Evolutionary conservation across 2,329 filamentous ascomycete genomes (phyloP), one percentile per base, ranked within the genome.

Genomic region (Tolypocladium album): DNA sequence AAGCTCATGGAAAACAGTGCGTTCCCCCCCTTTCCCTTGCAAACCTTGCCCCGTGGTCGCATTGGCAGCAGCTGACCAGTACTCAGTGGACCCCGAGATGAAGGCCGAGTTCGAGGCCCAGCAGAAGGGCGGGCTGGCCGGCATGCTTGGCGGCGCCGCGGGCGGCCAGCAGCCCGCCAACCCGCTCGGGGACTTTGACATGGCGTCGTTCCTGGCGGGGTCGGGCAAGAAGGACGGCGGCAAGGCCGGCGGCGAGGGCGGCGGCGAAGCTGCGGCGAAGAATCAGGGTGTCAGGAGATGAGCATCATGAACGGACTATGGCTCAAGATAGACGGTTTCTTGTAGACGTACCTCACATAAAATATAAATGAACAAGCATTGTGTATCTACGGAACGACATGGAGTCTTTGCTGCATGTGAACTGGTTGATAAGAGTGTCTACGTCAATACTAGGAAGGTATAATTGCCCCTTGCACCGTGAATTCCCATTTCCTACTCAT

Each of bases 1-100:
- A 94, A 97, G 74, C 75, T 99, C 60, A 86, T 97, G 78, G 92
- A 97, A 58, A 97, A 94, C 72, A 96, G 92, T 97, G 84, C 64
- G 90, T 45, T 83, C 22, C 31, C 27, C 5, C 13, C 12, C n/a
- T n/a, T 27, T 43, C 17, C 34, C 22, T 6, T 11, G 8, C 20
- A 22, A 38, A 22, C 42, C 27, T 31, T 31, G 27, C 24, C 55
- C 27, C 38, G 43, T 55, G 8, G 34, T 31, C 27, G 56, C 39
- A 53, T 31, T 31, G 27, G 50, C 38, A 52, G 8, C 43, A 56
- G 36, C 60, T 62, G 5, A 40, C 24, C 1, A n/a, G 20, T 13
- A 20, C 34, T 12, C 68, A 97, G 92, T 99, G 92, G 94, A 97
- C 72, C 91, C 91, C n/a, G 94, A 99, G 74, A 89, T 90, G 76